These are phyloP conservation scores for Trichoderma erinaceum DNA, from an alignment of 495 filamentous ascomycete genomes.

Conservation along the genomic window DNA sequence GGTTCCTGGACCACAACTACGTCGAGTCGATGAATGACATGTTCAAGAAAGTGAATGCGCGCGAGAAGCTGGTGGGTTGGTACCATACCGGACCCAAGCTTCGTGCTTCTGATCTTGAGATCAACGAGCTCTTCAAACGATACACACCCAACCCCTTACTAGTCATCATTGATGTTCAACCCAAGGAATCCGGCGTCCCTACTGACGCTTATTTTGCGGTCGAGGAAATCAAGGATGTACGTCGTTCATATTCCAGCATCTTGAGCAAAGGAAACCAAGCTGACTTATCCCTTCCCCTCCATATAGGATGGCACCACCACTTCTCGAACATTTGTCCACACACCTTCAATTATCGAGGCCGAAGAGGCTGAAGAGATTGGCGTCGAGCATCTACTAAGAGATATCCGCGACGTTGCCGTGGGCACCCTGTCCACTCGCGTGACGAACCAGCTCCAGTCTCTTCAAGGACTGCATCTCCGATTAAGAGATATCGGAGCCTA, in stretches of 20 bases:
- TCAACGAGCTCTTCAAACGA: constrained; percentile 99
- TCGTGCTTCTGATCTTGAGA: constrained; percentile 93
- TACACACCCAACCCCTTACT: constrained; percentile 95
- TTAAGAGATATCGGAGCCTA: constrained; percentile 93
- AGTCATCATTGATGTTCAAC: constrained; percentile 97
- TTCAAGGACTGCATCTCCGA: constrained; percentile 92
- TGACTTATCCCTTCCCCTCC: constrained; percentile 5
- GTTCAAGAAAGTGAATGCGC: constrained; percentile 99
- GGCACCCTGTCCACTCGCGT: constrained; percentile 97
- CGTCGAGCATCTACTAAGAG: constrained; percentile 93
- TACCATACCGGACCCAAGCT: constrained; percentile 98
- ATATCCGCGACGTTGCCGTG: constrained; percentile 96
- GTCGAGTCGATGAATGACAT: constrained; percentile 99
- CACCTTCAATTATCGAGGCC: constrained; percentile 97
- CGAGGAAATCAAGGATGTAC: constrained; percentile 98
- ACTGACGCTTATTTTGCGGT: constrained; percentile 99
- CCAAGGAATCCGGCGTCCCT: constrained; percentile 94
- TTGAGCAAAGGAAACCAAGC: not conserved
- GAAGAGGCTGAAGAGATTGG: constrained; percentile 99
- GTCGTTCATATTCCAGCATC: constrained; percentile 26
- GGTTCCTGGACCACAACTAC: constrained; percentile 99
- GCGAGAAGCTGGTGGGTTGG: constrained; percentile 99
- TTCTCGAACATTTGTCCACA: constrained; percentile 95
- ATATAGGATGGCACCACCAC: constrained; percentile 94
- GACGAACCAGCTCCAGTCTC: constrained; percentile 93